Evolutionary conservation across 2,329 filamentous ascomycete species (phyloP), one percentile per base, ranked within the genome.

Genomic region (Pyrenophora seminiperda): DNA sequence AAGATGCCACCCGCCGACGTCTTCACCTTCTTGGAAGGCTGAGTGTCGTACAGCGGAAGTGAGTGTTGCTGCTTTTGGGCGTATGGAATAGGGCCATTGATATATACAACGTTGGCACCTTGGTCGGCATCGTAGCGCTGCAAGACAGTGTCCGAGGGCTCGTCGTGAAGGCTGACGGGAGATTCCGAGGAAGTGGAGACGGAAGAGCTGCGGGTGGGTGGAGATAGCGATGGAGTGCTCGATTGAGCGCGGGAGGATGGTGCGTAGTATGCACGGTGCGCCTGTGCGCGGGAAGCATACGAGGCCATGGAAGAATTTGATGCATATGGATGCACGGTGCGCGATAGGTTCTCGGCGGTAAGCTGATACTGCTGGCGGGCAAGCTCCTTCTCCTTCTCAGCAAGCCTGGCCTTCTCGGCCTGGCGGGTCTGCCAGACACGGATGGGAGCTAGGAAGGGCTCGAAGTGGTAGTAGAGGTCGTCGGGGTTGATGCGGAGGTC

Each of bases 361-460:
- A 75, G 68, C 53, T 65, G 62, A 59, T 72, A 71, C 47, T 70
- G 67, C 52, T 72, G 67, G 43, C 68, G 69, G 31, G 67, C 66
- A 51, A 72, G 56, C 50, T 76, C 74, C 66, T 75, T 74, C 58
- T 76, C 70, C 56, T 69, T 68, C 53, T 74, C 75, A 65, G 58
- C 77, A 69, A 67, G 76, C 74, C 50, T 75, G 51, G 78, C 77
- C 72, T 83, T 80, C 65, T 84, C 79, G 52, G 80, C 79, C 48
- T 81, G 75, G 55, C 81, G 78, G 15, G 77, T 69, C 61, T 83
- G 77, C 67, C 74, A 80, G 62, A 78, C 71, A 54, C 92, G 89
- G 68, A 97, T 89, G 20, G 93, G 93, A 27, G 86, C 86, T 36
- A 99, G 83, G 81, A 97, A 97, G 33, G 83, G 83, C 63, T 97